phyloP scores from a whole-genome alignment of 495 filamentous ascomycete genomes.

The Lentithecium fluviatile region DNA sequence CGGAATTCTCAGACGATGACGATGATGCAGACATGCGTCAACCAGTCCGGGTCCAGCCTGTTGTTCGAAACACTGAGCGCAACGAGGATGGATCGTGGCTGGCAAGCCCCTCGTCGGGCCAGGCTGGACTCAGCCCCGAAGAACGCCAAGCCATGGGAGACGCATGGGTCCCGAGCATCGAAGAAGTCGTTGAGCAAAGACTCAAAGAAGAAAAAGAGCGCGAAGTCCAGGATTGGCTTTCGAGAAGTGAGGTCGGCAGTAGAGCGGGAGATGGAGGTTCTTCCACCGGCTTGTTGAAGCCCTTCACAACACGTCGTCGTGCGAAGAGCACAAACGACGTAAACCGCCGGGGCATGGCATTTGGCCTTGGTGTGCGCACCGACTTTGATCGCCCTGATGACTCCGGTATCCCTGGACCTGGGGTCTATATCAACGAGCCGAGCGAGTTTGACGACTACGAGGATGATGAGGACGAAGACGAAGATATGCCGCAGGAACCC shows the following conservation, averaged over 20 bases:
- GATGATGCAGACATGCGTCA: slow-evolving; percentile 5
- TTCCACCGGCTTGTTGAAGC: slow-evolving; percentile 11
- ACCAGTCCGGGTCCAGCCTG: slow-evolving; percentile 6
- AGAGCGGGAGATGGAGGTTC: slow-evolving; percentile 22
- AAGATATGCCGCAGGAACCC: background rate
- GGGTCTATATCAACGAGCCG: slow-evolving; percentile 35
- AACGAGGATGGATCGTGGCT: slow-evolving; percentile 38
- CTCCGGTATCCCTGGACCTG: slow-evolving; percentile 38
- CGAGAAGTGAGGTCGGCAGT: slow-evolving; percentile 35
- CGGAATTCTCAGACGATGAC: slow-evolving; percentile 35
- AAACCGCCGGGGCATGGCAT: slow-evolving; percentile 10
- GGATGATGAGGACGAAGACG: slow-evolving; percentile 31
- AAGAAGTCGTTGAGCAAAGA: slow-evolving; percentile 36
- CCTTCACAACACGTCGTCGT: slow-evolving; percentile 21
- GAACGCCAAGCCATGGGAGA: slow-evolving; percentile 32
- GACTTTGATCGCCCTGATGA: slow-evolving; percentile 30
- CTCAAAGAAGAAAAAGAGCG: slow-evolving; percentile 35
- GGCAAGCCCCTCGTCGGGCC: slow-evolving; percentile 20
- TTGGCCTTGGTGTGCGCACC: slow-evolving; percentile 23
- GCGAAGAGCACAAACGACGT: slow-evolving; percentile 39
- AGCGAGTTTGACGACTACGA: slow-evolving; percentile 39
- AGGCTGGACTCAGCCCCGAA: slow-evolving; percentile 34
- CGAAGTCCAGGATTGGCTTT: slow-evolving; percentile 41
- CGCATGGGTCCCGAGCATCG: slow-evolving; percentile 33
- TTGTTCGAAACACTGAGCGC: slow-evolving; percentile 21